Evolutionary conservation across 345 rosid species (phyloP), one percentile per base, ranked within the genome.

Genomic region (Eucalyptus cloeziana): DNA sequence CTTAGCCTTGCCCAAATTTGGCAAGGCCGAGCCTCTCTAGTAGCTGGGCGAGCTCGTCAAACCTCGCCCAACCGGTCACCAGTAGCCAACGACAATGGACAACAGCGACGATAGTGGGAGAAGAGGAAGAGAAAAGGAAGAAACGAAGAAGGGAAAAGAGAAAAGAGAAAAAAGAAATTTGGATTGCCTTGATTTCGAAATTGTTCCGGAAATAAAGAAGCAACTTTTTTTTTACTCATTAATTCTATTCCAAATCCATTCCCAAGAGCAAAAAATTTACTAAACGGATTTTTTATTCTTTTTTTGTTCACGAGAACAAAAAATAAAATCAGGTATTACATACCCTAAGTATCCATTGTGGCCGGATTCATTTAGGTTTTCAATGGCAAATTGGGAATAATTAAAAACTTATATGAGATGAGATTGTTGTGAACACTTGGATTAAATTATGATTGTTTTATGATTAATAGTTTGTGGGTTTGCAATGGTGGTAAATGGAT

Each of bases 71-170:
- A 52, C 25, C 4, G 0, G 0, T 52, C 58, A 52, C 2, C 0
- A 2, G 10, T 0, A 19, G 2, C 25, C 24, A 0, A 52, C 1
- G 2, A 2, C 1, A 1, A 4, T 52, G 58, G 24, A 52, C 25
- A 52, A 52, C 0, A 8, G 24, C 10, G 5, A 52, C 2, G 1
- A 52, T 2, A 52, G 1, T 52, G 58, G 58, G 8, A 52, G 58
- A 52, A 19, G 58, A 19, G 4, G 25, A 52, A 52, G 58, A 52
- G 4, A 19, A 52, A 19, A 52, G 2, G 58, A 52, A 52, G 56
- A 52, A 52, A 52, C 19, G 56, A 52, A 52, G 24, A 52, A 51
- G 22, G 8, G 8, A 51, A 51, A 51, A 52, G 56, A 52, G 56
- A 52, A 52, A 19, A 52, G 1, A 19, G 4, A 52, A 52, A 6